phyloP scores from a whole-genome alignment of 2,329 filamentous ascomycete species.

The Tolypocladium cylindrosporum region DNA sequence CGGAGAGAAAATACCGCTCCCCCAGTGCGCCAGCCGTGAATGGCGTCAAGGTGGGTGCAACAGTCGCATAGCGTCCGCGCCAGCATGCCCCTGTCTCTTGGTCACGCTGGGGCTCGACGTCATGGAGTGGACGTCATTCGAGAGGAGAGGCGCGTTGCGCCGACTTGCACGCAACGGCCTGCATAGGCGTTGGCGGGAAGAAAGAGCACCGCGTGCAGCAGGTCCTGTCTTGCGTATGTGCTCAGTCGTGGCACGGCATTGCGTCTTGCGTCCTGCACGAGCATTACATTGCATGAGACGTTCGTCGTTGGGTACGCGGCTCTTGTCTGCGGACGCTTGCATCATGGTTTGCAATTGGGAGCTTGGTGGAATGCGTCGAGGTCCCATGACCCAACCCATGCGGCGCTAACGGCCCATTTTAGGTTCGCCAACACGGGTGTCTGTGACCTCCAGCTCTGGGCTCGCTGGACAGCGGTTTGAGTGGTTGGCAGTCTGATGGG shows the following conservation, averaged over 20 bases:
- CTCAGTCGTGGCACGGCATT: neutral
- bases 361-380: conserved; percentile 12
- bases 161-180: neutral
- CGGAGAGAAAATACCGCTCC: neutral
- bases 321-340: conserved; percentile 6
- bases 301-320: conserved; percentile 4
- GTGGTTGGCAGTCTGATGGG: neutral
- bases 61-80: neutral
- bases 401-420: conserved; percentile 15
- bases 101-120: conserved; percentile 10
- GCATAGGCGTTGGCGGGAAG: neutral
- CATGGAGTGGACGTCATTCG: conserved; percentile 8
- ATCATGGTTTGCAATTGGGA: conserved; percentile 1
- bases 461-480: neutral
- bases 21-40: neutral
- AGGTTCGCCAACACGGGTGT: conserved; percentile 5
- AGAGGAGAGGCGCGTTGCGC: neutral
- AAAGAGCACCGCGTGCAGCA: neutral
- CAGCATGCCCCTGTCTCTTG: conserved; percentile 6
- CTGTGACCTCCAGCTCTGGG: neutral
- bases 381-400: conserved; percentile 20
- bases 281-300: neutral
- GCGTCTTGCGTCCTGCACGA: neutral
- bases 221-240: neutral
- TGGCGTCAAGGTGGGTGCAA: neutral